Evolutionary conservation across 257 asterid species (phyloP), one percentile per base, ranked within the genome.

Genomic region (Lycium ferocissimum): DNA sequence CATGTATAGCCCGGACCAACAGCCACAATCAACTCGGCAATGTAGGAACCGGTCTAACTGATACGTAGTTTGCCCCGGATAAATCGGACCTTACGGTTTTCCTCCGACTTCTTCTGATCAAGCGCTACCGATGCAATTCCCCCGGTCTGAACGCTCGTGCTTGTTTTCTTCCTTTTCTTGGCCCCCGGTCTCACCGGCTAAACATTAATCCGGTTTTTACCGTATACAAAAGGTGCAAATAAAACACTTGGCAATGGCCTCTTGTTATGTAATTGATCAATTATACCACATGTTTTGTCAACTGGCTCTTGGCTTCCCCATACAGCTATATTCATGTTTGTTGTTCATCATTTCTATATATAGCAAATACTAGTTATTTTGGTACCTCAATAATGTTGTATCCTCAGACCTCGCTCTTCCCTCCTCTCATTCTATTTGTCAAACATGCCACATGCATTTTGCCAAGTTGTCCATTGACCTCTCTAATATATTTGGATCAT

Each of bases 251-350:
- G 17, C 33, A 67, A 4, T 63, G 22, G 65, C 47, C 47, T 53
- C 12, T 76, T 18, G 22, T 58, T 26, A 58, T 58, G 3, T 26
- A 33, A 51, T 51, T 75, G 81, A 13, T 72, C 58, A 71, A 51
- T 13, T 13, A 76, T 14, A 53, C 15, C 20, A 76, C 20, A 53
- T 51, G n/a, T 14, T 17, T 12, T 35, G n/a, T n/a, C 78, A 38
- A 38, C 47, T 53, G 82, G 65, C 22, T 79, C 61, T 65, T 85
- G 83, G 87, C 84, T 85, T 22, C 67, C 47, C n/a, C 53, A 26
- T 43, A 76, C 12, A 51, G 63, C 47, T 69, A 8, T 37, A 18
- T 61, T 76, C 15, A 76, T 33, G 73, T 26, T 65, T 51, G 63
- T 2, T 62, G 37, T 8, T 54, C 26, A 76, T 54, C 49, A 76